phyloP scores from a whole-genome alignment of 2,329 filamentous ascomycete genomes.

The Macroventuria anomochaeta region DNA sequence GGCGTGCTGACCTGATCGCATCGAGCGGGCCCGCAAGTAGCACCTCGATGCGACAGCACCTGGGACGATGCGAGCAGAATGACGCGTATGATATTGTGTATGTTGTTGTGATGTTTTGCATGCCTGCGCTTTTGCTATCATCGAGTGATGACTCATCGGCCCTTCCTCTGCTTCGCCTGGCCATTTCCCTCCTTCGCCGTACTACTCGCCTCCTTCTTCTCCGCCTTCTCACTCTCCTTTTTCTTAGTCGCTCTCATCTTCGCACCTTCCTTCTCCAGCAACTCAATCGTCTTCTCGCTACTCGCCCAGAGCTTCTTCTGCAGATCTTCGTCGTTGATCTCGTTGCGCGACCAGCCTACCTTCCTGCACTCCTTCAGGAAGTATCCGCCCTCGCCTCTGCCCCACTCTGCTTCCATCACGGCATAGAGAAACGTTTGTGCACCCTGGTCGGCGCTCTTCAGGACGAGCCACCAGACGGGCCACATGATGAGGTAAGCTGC shows the following conservation, averaged over 20 bases:
- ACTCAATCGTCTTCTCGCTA: constrained; percentile 79
- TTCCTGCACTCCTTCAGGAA: constrained; percentile 89
- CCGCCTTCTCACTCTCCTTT: constrained; percentile 54
- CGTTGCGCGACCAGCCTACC: constrained; percentile 72
- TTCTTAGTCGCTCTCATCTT: constrained; percentile 65
- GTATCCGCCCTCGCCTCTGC: constrained; percentile 69
- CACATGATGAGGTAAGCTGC: constrained; percentile 78
- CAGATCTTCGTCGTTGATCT: constrained; percentile 77
- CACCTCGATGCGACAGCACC: not conserved
- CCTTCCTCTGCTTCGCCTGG: constrained; percentile 35
- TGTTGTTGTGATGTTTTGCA: not conserved
- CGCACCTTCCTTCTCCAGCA: constrained; percentile 80
- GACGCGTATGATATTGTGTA: not conserved
- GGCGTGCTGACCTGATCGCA: not conserved
- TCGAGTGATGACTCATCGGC: constrained; percentile 13
- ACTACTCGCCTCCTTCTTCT: constrained; percentile 36
- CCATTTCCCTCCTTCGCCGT: constrained; percentile 28
- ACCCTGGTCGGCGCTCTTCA: constrained; percentile 84
- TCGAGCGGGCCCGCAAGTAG: not conserved
- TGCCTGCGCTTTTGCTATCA: not conserved
- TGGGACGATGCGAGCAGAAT: not conserved
- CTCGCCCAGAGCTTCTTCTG: constrained; percentile 90
- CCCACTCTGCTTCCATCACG: constrained; percentile 78
- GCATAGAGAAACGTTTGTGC: constrained; percentile 87
- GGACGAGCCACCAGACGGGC: constrained; percentile 81